Evolutionary conservation across 306 rosid genomes (phyloP).

Genomic region (Citrullus mucosospermus): DNA sequence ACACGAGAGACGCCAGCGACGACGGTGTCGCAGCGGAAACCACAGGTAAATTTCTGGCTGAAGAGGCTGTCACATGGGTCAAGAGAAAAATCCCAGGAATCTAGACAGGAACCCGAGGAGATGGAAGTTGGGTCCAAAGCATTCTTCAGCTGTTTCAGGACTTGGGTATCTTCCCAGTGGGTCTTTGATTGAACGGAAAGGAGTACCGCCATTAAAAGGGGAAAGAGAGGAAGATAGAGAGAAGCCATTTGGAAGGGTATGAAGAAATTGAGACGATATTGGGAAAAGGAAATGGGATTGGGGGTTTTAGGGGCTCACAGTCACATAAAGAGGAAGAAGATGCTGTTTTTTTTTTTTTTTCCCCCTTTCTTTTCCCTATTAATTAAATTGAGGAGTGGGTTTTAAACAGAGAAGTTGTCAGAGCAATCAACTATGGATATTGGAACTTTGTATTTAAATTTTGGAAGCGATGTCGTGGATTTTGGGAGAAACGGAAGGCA

Average conservation of each 20-base stretch:
- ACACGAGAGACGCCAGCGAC: slow-evolving; percentile 32
- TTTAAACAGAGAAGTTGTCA: background rate
- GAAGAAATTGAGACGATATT: background rate
- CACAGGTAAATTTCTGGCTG: slow-evolving; percentile 57
- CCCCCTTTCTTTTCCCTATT: too few relatives aligned
- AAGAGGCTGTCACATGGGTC: slow-evolving; percentile 83
- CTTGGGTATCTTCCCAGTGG: slow-evolving; percentile 38
- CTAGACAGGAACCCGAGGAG: slow-evolving; percentile 44
- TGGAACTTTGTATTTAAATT: background rate
- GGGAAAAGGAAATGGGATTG: background rate
- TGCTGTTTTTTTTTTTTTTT: background rate
- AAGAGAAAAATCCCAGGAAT: slow-evolving; percentile 56
- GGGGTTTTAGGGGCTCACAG: background rate
- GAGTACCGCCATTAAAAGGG: slow-evolving; percentile 1
- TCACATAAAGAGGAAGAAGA: background rate
- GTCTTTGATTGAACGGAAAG: slow-evolving; percentile 36
- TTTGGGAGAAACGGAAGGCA: background rate
- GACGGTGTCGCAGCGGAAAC: slow-evolving; percentile 53
- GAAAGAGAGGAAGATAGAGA: background rate
- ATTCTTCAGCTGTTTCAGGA: slow-evolving; percentile 38
- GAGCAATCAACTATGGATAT: background rate
- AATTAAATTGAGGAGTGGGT: background rate
- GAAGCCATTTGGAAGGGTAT: slow-evolving; percentile 20
- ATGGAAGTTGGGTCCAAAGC: slow-evolving; percentile 27
- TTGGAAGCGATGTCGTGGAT: slow-evolving; percentile 1